Evolutionary conservation across 352 stramenopile species (phyloP), one percentile per base, ranked within the genome.

Genomic region (Phytophthora pinifolia): DNA sequence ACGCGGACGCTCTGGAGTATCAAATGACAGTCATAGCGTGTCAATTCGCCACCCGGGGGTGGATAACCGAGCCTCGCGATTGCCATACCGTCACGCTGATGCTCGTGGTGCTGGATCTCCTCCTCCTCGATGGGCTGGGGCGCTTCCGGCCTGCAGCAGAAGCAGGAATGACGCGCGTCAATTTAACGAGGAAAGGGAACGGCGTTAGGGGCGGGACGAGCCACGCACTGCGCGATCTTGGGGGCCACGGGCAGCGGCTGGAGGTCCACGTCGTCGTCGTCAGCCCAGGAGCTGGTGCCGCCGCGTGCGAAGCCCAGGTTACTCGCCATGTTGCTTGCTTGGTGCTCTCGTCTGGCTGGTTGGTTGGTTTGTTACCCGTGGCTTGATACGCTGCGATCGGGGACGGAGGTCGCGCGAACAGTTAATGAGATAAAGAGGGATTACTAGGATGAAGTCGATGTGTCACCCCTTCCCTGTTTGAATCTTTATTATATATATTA

Each of bases 201-300:
- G 13, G n/a, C 34, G 3, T 46, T 30, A 13, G 22, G 22, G 46
- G 33, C 7, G 14, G 10, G 4, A n/a, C 7, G n/a, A 17, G 30
- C 12, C 17, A 58, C 75, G 50, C 62, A 89, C 78, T 74, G 70
- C 42, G 61, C 47, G 15, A 86, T 65, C 53, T 80, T 79, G 18
- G 63, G 64, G 15, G 54, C 41, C 9, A 70, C 60, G 10, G 72
- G 68, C 14, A 88, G 59, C 9, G 74, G 75, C 62, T 72, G 64
- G 20, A 74, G 46, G 52, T 92, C 81, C 30, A 70, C 46, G 49
- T 89, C 81, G 47, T 94, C 83, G 41, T 93, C 83, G 43, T 94
- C 83, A 45, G 83, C 83, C 83, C 83, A 94, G 15, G 80, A 91
- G 68, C 61, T 84, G 32, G 66, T 76, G 59, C 63, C 74, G 35